Evolutionary conservation across 352 stramenopile species (phyloP), one percentile per base, ranked within the genome.

Genomic region (Globisporangium abappressorium): DNA sequence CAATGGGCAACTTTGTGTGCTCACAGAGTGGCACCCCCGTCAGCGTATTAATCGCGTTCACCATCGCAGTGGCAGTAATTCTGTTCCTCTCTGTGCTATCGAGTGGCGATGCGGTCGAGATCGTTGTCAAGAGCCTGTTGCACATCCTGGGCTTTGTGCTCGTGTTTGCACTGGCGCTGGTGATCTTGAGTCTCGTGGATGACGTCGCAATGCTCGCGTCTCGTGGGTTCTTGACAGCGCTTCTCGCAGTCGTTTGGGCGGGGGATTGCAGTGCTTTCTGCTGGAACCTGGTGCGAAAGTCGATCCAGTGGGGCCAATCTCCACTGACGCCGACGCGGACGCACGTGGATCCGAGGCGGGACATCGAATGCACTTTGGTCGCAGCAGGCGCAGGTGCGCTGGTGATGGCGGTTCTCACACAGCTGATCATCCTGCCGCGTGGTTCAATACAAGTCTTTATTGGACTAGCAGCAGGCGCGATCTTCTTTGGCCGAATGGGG

Each of bases 401-500:
- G n/a, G 24, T 38, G 24, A 64, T 64, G 58, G 33, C 43, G 11
- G 58, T 54, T 5, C 43, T 68, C 28, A 55, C 49, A 20, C 51
- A 53, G 47, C 20, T 62, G 9, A 26, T 54, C 20, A 11, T 22
- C 9, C 15, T 49, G 24, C 56, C 36, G 15, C 34, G 53, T 18
- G 58, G 58, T 28, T 63, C 30, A 6, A 8, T 64, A 24, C 15
- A 53, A 11, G 36, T 70, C 7, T 65, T 74, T 20, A 66, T 72
- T 3, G 38, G 28, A 3, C 64, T 74, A 14, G 68, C 71, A n/a
- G 72, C 98, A 28, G 90, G 83, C 20, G 78, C 94, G n/a, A 79
- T 97, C 43, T 64, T 98, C 28, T 30, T 74, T 11, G 90, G 87
- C 20, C 78, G 97, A 28, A 84, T 98, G 43, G 93, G 92, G 14